phyloP scores from a whole-genome alignment of 2,329 filamentous ascomycete species.

The Hypoxylon sp. region DNA sequence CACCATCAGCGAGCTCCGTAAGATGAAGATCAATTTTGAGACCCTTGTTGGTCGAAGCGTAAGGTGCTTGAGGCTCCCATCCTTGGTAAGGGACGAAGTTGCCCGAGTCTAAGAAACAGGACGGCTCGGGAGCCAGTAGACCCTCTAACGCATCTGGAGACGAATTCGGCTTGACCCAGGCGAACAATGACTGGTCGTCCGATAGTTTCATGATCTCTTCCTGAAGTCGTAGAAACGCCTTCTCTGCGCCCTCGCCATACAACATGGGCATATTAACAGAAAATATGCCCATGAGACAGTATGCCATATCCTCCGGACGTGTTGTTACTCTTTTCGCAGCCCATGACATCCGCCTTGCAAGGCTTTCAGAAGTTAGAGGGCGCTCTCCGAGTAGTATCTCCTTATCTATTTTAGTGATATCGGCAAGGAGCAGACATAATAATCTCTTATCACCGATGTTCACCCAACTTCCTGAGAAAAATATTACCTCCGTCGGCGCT shows the following conservation, averaged over 20 bases:
- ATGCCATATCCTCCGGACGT: slow-evolving; percentile 33
- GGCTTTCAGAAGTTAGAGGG: slow-evolving; percentile 24
- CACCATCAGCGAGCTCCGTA: slow-evolving; percentile 29
- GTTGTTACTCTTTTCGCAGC: slow-evolving; percentile 33
- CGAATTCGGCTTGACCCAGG: slow-evolving; percentile 29
- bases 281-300: slow-evolving; percentile 39
- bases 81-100: slow-evolving; percentile 54
- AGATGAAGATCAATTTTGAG: slow-evolving; percentile 50
- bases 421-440: slow-evolving; percentile 19
- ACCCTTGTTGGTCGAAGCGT: slow-evolving; percentile 51
- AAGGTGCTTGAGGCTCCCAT: slow-evolving; percentile 51
- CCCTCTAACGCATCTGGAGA: slow-evolving; percentile 51
- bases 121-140: slow-evolving; percentile 64
- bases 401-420: slow-evolving; percentile 30
- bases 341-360: slow-evolving; percentile 35
- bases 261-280: slow-evolving; percentile 40
- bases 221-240: slow-evolving; percentile 36
- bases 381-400: slow-evolving; percentile 23
- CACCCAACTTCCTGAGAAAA: slow-evolving; percentile 31
- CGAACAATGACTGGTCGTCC: slow-evolving; percentile 35
- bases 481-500: slow-evolving; percentile 24
- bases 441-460: slow-evolving; percentile 31
- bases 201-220: slow-evolving; percentile 41
- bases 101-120: slow-evolving; percentile 58
- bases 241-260: slow-evolving; percentile 37